Evolutionary conservation across 345 rosid species (phyloP), one percentile per base, ranked within the genome.

Genomic region (Eucalyptus tenuipes): DNA sequence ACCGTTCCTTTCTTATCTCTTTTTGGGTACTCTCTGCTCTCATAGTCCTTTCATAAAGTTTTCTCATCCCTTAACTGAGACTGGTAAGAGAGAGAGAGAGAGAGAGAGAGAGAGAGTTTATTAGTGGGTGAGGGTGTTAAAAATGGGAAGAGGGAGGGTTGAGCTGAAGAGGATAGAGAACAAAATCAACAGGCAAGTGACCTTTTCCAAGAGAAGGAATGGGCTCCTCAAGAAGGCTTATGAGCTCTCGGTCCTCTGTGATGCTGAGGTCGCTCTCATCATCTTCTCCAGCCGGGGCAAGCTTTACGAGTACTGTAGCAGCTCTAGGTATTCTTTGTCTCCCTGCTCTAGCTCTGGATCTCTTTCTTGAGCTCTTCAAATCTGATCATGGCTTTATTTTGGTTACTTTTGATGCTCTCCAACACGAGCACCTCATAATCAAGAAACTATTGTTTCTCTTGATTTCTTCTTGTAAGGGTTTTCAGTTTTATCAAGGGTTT

Each of bases 161-260:
- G 94, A 93, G 92, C 88, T 94, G 91, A 94, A 94, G 92, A 93
- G 94, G 80, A 93, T 94, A 90, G 96, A 94, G 91, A 94, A 94
- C 91, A 93, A 94, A 92, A 93, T 93, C 64, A 94, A 94, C 91
- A 93, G 95, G 91, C 96, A 94, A 40, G 96, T 94, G 50, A 94
- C 96, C 3, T 94, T 94, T 91, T 92, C 95, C 9, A 94, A 94
- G 95, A 94, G 96, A 88, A 93, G 96, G 92, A 94, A 94, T 91
- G 96, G 96, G 20, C 92, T 94, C 53, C 95, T 94, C 86, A 94
- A 94, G 90, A 94, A 94, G 89, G 96, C 96, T 37, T 93, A 93
- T 91, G 96, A 94, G 87, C 94, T 94, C 88, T 94, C 96, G 25
- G 89, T 94, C 81, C 94, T 94, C 55, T 93, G 96, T 89, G 95